phyloP scores from a whole-genome alignment of 768 basidiomycete species.

The Lactarius deliciosus region DNA sequence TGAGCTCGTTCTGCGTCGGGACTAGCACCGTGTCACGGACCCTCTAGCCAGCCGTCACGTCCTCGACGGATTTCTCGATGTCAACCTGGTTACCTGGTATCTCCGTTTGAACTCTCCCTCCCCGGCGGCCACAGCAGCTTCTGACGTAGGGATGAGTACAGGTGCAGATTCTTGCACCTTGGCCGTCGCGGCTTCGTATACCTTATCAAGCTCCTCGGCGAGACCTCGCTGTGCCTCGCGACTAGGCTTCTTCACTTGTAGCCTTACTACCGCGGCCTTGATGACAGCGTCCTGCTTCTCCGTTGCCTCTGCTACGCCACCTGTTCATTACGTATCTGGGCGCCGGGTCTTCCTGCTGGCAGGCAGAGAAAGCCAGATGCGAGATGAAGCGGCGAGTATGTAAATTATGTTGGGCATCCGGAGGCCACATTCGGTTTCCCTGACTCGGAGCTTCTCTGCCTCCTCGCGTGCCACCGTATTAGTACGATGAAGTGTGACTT shows the following conservation, averaged over 20 bases:
- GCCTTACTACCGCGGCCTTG: conserved; percentile 57
- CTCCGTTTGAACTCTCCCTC: conserved; percentile 47
- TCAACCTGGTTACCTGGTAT: conserved; percentile 46
- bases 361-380: not conserved
- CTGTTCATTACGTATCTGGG: conserved; percentile 49
- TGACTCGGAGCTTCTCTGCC: conserved; percentile 30
- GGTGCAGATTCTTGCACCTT: conserved; percentile 32
- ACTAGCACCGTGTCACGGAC: conserved; percentile 49
- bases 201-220: conserved; percentile 40
- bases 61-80: conserved; percentile 63
- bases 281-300: conserved; percentile 50
- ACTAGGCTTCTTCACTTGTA: conserved; percentile 47
- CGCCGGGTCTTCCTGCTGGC: conserved; percentile 49
- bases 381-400: not conserved
- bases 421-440: conserved; percentile 31
- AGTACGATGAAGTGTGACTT: not conserved
- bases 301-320: conserved; percentile 50
- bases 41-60: conserved; percentile 68
- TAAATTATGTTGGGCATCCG: conserved; percentile 30
- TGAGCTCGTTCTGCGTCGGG: conserved; percentile 57
- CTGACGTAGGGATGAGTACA: conserved; percentile 26
- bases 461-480: conserved; percentile 17
- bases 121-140: conserved; percentile 46
- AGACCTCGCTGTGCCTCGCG: conserved; percentile 52
- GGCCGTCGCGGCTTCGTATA: conserved; percentile 42